A percentile compares a stretch with the other conserved stretches of the same genome.
phyloP scores from a whole-genome alignment of 2,329 filamentous ascomycete species.

The Hymenoscyphus fraxineus region DNA sequence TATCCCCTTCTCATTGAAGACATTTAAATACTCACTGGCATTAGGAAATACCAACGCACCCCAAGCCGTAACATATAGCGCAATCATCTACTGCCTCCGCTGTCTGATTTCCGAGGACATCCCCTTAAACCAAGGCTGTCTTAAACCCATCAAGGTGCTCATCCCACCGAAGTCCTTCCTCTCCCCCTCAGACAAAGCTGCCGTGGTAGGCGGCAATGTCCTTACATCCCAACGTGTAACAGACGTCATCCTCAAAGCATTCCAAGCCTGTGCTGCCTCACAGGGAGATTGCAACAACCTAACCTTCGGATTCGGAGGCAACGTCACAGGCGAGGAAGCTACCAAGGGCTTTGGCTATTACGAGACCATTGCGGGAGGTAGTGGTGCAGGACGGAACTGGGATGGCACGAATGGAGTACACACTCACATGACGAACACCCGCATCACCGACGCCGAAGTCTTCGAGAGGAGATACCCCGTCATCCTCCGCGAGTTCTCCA shows the following conservation, averaged over 20 bases:
- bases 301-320: conserved; percentile 77
- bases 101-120: conserved; percentile 79
- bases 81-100: conserved; percentile 82
- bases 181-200: conserved; percentile 70
- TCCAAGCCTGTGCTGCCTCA: conserved; percentile 71
- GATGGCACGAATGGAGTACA: conserved; percentile 58
- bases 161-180: conserved; percentile 73
- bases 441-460: conserved; percentile 76
- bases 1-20: neutral
- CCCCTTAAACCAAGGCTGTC: conserved; percentile 80
- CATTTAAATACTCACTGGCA: neutral
- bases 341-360: conserved; percentile 82
- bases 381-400: conserved; percentile 70
- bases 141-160: conserved; percentile 69
- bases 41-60: conserved; percentile 78
- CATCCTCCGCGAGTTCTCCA: conserved; percentile 64
- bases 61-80: conserved; percentile 75
- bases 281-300: conserved; percentile 84
- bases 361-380: conserved; percentile 77
- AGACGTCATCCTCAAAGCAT: conserved; percentile 77
- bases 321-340: conserved; percentile 32
- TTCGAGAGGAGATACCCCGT: conserved; percentile 77
- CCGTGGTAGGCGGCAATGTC: conserved; percentile 80
- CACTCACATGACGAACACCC: conserved; percentile 82
- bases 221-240: conserved; percentile 77